Conservation (phyloP, 495 filamentous ascomycete species). For the Lasiosphaeria hispida region DNA sequence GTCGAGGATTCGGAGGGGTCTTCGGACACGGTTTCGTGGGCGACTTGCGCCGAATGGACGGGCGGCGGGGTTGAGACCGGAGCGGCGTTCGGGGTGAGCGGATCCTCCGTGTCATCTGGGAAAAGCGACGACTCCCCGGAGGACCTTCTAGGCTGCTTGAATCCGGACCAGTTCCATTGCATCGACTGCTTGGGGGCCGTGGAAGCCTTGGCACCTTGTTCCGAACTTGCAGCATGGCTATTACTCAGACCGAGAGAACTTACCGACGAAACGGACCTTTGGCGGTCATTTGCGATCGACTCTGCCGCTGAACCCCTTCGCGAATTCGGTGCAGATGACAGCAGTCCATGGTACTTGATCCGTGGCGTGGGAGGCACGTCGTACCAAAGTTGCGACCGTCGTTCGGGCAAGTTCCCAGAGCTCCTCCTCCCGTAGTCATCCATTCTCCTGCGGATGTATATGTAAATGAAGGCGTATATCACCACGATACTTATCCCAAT, state of each 20-base stretch:
- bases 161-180: constrained; percentile 39
- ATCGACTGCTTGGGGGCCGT: constrained; percentile 9
- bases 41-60: constrained; percentile 8
- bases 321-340: constrained; percentile 34
- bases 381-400: background rate
- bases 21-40: background rate
- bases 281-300: constrained; percentile 26
- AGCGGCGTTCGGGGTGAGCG: constrained; percentile 1
- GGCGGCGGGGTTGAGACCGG: constrained; percentile 12
- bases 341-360: constrained; percentile 41
- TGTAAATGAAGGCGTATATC: constrained; percentile 65
- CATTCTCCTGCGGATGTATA: constrained; percentile 53
- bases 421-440: constrained; percentile 30
- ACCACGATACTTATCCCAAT: constrained; percentile 59
- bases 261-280: constrained; percentile 31
- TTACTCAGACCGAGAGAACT: constrained; percentile 25
- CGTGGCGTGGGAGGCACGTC: constrained; percentile 36
- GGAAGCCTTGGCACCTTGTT: background rate
- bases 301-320: constrained; percentile 26
- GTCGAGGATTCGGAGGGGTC: constrained; percentile 2
- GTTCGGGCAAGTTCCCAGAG: constrained; percentile 17
- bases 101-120: constrained; percentile 21
- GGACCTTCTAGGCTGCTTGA: constrained; percentile 20
- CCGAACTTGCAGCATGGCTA: background rate
- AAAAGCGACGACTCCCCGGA: constrained; percentile 2